Evolutionary conservation across 768 basidiomycete species (phyloP), one percentile per base, ranked within the genome.

Genomic region (Kwoniella sp.): DNA sequence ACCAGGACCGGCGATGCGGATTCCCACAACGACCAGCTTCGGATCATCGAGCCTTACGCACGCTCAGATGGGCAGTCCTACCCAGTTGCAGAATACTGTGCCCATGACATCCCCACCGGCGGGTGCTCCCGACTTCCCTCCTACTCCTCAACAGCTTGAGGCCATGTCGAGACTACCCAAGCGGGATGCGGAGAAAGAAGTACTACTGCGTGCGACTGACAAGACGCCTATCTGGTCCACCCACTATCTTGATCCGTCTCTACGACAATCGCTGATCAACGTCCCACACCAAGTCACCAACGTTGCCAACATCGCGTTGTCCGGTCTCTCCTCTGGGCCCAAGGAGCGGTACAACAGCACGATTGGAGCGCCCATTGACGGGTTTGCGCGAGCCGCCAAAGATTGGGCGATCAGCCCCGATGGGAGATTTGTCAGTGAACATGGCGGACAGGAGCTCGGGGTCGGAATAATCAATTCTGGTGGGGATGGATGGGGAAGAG

Each of bases 191-290:
- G 76, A 77, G 58, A 64, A 73, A 51, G 62, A 69, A 23, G 71
- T 75, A 4, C 11, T 47, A 2, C 67, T 77, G 11, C 54, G 58
- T 23, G 70, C 76, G 28, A 65, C 58, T 17, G 72, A 68, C 12
- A 67, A 66, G 20, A 77, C 70, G n/a, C 72, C 70, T 1, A 75
- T 77, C 29, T 77, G 76, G 76, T 77, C 76, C 20, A 77, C 76
- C 1, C 76, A 77, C 30, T 75, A 68, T 54, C 57, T 77, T 26
- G 76, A 77, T 57, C 76, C 76, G 2, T 63, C 41, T 31, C 63
- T 77, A 3, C 65, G 63, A 4, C 58, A 68, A 22, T 57, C 67
- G 4, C 28, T 71, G 0, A 45, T 74, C 28, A 59, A 66, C 20
- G 62, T 77, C 13, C 73, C 73, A 0, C 71, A 66, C 23, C 67